These are phyloP conservation scores for Lavandula angustifolia DNA, from an alignment of 257 asterid genomes.

Conservation along the genomic window DNA sequence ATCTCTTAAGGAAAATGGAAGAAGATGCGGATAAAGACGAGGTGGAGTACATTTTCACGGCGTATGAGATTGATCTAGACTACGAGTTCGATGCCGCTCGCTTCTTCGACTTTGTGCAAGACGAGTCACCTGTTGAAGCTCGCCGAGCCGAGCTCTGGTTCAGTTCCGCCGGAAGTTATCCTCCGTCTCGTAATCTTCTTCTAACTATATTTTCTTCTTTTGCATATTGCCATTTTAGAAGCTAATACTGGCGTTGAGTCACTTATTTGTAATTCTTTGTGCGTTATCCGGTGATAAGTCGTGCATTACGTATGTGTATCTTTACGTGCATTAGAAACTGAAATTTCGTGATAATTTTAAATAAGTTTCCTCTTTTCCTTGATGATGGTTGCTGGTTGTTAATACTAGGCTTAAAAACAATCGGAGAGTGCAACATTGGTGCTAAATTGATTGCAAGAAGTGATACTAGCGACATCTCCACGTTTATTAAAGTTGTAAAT, in stretches of 20 bases:
- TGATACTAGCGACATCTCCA: constrained; percentile 22
- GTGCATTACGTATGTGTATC: constrained; percentile 23
- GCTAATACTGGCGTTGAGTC: neutral
- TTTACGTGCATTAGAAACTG: constrained; percentile 12
- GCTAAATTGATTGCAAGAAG: neutral
- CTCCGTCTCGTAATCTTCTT: constrained; percentile 77
- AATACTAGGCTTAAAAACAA: neutral
- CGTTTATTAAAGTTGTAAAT: neutral
- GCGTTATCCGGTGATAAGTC: constrained; percentile 1
- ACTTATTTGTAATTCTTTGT: neutral
- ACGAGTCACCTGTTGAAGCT: constrained; percentile 61
- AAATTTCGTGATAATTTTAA: constrained; percentile 8
- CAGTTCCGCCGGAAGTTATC: constrained; percentile 72
- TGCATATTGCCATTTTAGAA: neutral
- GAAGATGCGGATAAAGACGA: constrained; percentile 46
- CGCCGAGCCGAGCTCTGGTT: constrained; percentile 79
- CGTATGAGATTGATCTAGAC: constrained; percentile 78
- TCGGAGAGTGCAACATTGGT: constrained; percentile 13
- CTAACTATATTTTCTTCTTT: neutral
- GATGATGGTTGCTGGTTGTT: too few species aligned
- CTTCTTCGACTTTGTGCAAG: constrained; percentile 65
- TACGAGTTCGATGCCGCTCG: constrained; percentile 92
- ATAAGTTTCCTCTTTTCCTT: neutral
- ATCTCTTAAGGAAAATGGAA: constrained; percentile 41
- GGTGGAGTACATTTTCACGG: constrained; percentile 63